phyloP scores from a whole-genome alignment of 495 filamentous ascomycete species.

The Neurospora pannonica region DNA sequence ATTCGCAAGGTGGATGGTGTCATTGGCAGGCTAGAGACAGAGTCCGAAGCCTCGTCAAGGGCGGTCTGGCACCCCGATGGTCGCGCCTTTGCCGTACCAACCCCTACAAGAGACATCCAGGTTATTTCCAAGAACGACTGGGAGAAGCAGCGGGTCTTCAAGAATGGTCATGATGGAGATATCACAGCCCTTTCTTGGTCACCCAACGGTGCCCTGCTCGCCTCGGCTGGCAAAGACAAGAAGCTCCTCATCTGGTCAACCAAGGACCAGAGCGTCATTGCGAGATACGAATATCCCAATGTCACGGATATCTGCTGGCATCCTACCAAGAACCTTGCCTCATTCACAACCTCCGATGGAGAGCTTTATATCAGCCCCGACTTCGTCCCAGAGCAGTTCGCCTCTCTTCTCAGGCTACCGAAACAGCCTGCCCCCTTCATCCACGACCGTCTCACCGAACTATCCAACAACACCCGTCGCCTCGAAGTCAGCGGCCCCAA shows the following conservation, averaged over 20 bases:
- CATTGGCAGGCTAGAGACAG: slow-evolving; percentile 67
- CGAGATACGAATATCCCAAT: slow-evolving; percentile 64
- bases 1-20: slow-evolving; percentile 76
- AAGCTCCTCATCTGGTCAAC: slow-evolving; percentile 83
- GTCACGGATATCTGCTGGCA: slow-evolving; percentile 88
- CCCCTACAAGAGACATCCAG: slow-evolving; percentile 74
- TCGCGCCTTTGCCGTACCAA: slow-evolving; percentile 77
- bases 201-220: slow-evolving; percentile 83
- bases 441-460: slow-evolving; percentile 66
- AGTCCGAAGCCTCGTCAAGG: slow-evolving; percentile 65
- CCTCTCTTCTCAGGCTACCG: slow-evolving; percentile 45
- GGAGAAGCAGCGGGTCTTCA: slow-evolving; percentile 70
- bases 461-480: slow-evolving; percentile 52
- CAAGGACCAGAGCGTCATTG: slow-evolving; percentile 69
- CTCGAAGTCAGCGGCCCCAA: slow-evolving; percentile 48
- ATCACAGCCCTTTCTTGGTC: slow-evolving; percentile 88
- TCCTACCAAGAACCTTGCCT: slow-evolving; percentile 74
- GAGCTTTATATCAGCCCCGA: slow-evolving; percentile 81
- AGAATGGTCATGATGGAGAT: slow-evolving; percentile 70
- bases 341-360: slow-evolving; percentile 83
- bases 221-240: slow-evolving; percentile 72
- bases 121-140: slow-evolving; percentile 79
- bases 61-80: slow-evolving; percentile 93
- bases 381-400: slow-evolving; percentile 61
- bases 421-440: slow-evolving; percentile 76